Base-by-base conservation (phyloP, 2,329 filamentous ascomycete genomes). In the Cordyceps tenuipes region DNA sequence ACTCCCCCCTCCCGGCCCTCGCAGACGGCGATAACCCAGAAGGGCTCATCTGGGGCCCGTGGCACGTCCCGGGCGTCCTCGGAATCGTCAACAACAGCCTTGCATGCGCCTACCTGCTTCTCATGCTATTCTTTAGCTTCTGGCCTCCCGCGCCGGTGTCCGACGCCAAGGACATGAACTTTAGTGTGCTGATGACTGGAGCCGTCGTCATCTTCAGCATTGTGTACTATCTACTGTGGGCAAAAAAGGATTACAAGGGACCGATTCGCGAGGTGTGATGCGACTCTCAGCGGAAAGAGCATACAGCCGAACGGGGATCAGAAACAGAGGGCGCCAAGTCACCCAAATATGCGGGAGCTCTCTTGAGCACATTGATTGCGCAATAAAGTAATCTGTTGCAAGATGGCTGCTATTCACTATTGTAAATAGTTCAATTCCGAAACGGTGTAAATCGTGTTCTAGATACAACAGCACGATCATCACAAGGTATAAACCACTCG, bases 81-180 rank as follows among this genome's bases (percentile, higher is more conserved):
- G 82, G 82, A 0, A 79, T 76, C 8, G 65, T 77, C n/a, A 84
- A 84, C 67, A 85, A 85, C 61, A 66, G 72, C 1, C 80, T 82
- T 51, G 77, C 81, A 0, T 81, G 79, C 64, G 57, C 73, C 2
- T 85, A 83, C 65, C 76, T 80, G 66, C 54, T 79, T 0, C 77
- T 84, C 36, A 72, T 84, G 2, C 75, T 81, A 15, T 84, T 85
- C 68, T 85, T 80, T 74, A 77, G 73, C n/a, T 80, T 84, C 50
- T 82, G 77, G 78, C 80, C 72, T 0, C 72, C 74, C 2, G 65
- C 62, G 0, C 72, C 73, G 1, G 64, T 62, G 3, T 71, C 66
- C 0, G 31, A 47, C 5, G 66, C 72, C 0, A 66, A 68, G 0
- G 75, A 69, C 13, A 77, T 79, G 73, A 82, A 82, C 66, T 82